Conservation (phyloP, 352 stramenopile species). For the Phytophthora sansomeana region DNA sequence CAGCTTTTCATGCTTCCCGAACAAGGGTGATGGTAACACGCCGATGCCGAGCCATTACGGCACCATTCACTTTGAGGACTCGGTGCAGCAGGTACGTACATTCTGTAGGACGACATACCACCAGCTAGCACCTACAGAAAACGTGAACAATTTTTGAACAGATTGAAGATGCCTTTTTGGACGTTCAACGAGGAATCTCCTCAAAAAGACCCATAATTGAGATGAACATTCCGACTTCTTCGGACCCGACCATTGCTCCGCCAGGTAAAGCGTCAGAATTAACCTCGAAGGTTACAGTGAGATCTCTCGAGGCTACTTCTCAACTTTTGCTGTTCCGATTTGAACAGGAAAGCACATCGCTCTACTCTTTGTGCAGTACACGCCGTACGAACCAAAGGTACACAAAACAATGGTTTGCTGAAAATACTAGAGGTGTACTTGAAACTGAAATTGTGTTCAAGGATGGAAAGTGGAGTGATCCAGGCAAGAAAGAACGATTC, state of each 20-base stretch:
- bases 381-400: slow-evolving; percentile 87
- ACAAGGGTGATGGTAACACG: slow-evolving; percentile 58
- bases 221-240: slow-evolving; percentile 91
- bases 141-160: slow-evolving; percentile 24
- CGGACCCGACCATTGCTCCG: slow-evolving; percentile 83
- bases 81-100: slow-evolving; percentile 56
- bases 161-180: slow-evolving; percentile 91
- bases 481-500: slow-evolving; percentile 83
- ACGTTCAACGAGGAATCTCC: slow-evolving; percentile 73
- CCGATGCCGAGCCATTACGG: slow-evolving; percentile 85
- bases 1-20: slow-evolving; percentile 86
- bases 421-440: background rate
- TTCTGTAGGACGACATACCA: background rate
- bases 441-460: slow-evolving; percentile 21
- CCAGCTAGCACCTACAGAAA: background rate
- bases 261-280: slow-evolving; percentile 42
- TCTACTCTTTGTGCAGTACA: slow-evolving; percentile 93
- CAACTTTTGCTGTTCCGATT: background rate
- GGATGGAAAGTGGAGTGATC: slow-evolving; percentile 80
- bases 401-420: background rate
- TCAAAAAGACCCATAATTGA: slow-evolving; percentile 89
- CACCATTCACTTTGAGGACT: slow-evolving; percentile 92
- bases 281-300: too few species aligned
- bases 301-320: background rate
- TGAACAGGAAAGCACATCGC: slow-evolving; percentile 87